Evolutionary conservation across 1,284 basidiomycete species (phyloP).

Genomic region (Leucoagaricus sp.): DNA sequence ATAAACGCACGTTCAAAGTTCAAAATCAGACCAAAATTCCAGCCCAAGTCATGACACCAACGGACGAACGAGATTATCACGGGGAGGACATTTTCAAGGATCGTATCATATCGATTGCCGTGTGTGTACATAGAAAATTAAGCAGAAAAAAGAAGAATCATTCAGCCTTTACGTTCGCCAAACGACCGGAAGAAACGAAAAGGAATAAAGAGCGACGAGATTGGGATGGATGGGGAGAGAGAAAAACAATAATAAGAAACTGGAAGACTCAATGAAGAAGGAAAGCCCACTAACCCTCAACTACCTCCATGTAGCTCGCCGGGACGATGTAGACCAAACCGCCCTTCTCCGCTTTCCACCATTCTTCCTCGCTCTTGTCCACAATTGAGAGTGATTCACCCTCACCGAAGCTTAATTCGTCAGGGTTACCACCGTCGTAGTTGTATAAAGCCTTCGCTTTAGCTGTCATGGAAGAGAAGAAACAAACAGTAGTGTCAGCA

Average conservation of each 20-base stretch:
- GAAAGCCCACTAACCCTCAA: constrained; percentile 78
- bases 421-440: constrained; percentile 68
- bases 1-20: neutral
- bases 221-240: neutral
- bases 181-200: constrained; percentile 26
- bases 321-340: constrained; percentile 88
- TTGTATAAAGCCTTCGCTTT: constrained; percentile 80
- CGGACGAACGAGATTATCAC: neutral
- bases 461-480: constrained; percentile 34
- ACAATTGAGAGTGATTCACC: constrained; percentile 79
- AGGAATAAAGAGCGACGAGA: constrained; percentile 39
- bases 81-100: constrained; percentile 1
- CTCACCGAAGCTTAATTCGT: constrained; percentile 83
- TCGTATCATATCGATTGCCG: constrained; percentile 12
- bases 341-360: constrained; percentile 91
- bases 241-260: constrained; percentile 37
- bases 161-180: constrained; percentile 70
- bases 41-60: neutral
- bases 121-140: constrained; percentile 32
- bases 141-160: constrained; percentile 51
- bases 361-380: constrained; percentile 63
- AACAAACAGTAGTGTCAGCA: neutral
- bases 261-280: constrained; percentile 53
- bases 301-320: constrained; percentile 82
- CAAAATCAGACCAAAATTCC: neutral